Evolutionary conservation across 768 basidiomycete genomes (phyloP), one percentile per base, ranked within the genome.

Genomic region (Cytidiella melzeri): DNA sequence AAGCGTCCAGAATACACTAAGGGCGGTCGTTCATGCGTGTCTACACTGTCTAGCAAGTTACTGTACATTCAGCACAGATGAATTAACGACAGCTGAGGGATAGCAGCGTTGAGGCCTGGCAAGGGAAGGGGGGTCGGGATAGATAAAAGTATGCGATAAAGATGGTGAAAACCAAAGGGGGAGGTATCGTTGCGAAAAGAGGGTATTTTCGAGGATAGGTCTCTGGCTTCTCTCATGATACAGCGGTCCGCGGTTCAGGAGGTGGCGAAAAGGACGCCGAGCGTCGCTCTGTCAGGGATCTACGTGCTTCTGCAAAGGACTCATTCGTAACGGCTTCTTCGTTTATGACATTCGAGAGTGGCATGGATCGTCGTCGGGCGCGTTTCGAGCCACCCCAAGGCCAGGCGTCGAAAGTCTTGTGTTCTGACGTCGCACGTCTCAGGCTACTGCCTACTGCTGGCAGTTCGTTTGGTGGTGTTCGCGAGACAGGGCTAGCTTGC

Each of bases 351-450:
- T 26, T 27, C 26, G 47, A 23, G 1, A 49, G 48, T 18, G 48
- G 47, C 48, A 45, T 45, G 15, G 48, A 45, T 27, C 41, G 48
- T 18, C 48, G 13, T 18, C 48, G 23, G 21, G 20, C 36, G 13
- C 25, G 44, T 26, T 36, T 43, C 19, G 9, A 18, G 21, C 26
- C 47, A 10, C 3, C 15, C 45, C 50, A 55, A 27, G 59, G 56
- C 61, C 61, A 57, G 1, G 48, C 54, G 36, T 57, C 57, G 44
- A 55, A 56, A 20, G 48, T 50, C 45, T 55, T 53, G 21, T 40
- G 24, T 26, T 60, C 57, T 3, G 52, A 53, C 10, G 48, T 37
- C 10, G 58, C 39, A 26, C 58, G 56, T 36, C 47, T 55, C 18
- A 55, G 40, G 20, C 47, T 44, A 18, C 42, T 44, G n/a, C 26